phyloP scores from a whole-genome alignment of 371 early-diverging fungal species.

The Mucor irregularis region DNA sequence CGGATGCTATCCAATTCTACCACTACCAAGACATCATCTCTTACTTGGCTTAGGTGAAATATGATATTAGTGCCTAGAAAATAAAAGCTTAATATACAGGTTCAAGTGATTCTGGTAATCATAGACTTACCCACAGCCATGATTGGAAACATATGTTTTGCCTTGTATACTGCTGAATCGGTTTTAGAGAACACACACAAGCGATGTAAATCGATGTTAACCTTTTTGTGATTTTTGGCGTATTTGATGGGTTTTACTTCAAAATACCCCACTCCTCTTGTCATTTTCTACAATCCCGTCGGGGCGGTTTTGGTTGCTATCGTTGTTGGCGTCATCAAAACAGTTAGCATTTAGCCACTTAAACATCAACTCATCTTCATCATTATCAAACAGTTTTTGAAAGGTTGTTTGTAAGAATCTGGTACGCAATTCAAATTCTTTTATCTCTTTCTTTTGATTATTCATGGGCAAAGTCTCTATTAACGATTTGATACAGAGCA shows the following conservation, averaged over 20 bases:
- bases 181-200: constrained; percentile 12
- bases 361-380: too few relatives aligned
- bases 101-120: constrained; percentile 11
- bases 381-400: too few relatives aligned
- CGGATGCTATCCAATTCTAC: constrained; percentile 11
- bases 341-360: too few relatives aligned
- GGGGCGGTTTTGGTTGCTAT: constrained; percentile 12
- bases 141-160: constrained; percentile 13
- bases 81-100: constrained; percentile 14
- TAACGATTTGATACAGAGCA: too few relatives aligned
- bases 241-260: constrained; percentile 16
- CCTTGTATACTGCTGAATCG: constrained; percentile 4
- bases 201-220: constrained; percentile 10
- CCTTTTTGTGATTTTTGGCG: constrained; percentile 12
- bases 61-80: constrained; percentile 14
- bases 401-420: too few relatives aligned
- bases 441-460: too few relatives aligned
- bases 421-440: too few relatives aligned
- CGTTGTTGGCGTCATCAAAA: too few relatives aligned
- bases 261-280: constrained; percentile 8
- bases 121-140: constrained; percentile 11
- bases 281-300: constrained; percentile 14
- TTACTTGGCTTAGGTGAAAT: constrained; percentile 10
- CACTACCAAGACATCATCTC: constrained; percentile 11
- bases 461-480: too few relatives aligned